These are phyloP conservation scores for Colletotrichum melonis DNA, from an alignment of 2,329 filamentous ascomycete species.

Conservation along the genomic window DNA sequence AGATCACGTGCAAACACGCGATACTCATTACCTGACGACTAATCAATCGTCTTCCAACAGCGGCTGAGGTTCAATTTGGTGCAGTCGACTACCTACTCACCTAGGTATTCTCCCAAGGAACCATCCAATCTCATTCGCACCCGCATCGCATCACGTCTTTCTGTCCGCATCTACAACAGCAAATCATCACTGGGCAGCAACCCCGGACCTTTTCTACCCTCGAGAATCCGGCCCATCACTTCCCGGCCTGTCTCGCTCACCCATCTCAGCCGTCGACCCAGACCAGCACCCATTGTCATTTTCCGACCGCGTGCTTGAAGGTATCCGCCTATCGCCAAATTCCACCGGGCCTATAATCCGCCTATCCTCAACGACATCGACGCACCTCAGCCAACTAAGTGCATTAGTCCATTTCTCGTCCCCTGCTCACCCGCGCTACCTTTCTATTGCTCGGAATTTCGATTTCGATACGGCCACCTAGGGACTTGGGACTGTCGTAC, in stretches of 20 bases:
- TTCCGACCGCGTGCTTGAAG: background rate
- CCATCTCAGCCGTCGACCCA: background rate
- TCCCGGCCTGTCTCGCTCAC: background rate
- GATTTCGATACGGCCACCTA: background rate
- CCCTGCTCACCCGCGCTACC: background rate
- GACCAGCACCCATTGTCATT: background rate
- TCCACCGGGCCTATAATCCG: background rate
- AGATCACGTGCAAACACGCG: constrained; percentile 32
- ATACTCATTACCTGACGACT: constrained; percentile 11
- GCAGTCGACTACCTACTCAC: background rate
- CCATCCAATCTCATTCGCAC: background rate
- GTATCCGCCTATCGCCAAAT: background rate
- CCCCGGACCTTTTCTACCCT: background rate
- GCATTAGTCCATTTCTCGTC: background rate
- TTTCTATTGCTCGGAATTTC: background rate
- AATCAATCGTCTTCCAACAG: background rate
- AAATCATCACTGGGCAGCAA: background rate
- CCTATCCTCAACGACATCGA: background rate
- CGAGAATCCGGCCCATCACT: background rate
- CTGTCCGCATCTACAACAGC: background rate
- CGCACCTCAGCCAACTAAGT: background rate
- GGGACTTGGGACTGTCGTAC: too few species aligned
- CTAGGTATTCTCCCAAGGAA: too few species aligned
- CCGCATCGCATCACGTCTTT: background rate
- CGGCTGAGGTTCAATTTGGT: background rate